Percentiles rank a stretch among this genome's conserved stretches.
Evolutionary conservation across 805 yeast species (phyloP).

Genomic region (Cyberlindnera veronae): DNA sequence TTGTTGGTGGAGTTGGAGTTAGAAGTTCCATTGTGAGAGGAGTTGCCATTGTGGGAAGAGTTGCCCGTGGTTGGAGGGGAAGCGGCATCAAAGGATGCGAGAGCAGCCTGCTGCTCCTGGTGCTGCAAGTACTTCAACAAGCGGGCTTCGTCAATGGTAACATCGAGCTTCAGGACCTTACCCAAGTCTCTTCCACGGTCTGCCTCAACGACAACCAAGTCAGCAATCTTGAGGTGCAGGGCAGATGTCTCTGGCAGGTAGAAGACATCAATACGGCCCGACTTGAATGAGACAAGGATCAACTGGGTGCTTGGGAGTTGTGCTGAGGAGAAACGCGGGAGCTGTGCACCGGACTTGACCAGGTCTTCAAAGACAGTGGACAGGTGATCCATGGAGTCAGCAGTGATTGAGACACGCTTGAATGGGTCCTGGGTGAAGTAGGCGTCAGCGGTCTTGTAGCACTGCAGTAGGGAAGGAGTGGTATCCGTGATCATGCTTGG

Average conservation of each 20-base stretch:
- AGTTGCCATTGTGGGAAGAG: neutral
- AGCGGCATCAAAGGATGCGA: constrained; percentile 25
- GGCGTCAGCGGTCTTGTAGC: constrained; percentile 22
- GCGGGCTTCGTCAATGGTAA: constrained; percentile 63
- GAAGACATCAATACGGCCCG: constrained; percentile 76
- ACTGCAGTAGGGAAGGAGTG: constrained; percentile 13
- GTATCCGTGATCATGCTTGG: constrained; percentile 16
- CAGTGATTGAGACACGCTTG: constrained; percentile 22
- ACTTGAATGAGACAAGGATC: constrained; percentile 70
- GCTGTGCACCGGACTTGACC: constrained; percentile 17
- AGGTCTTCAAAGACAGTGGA: constrained; percentile 11
- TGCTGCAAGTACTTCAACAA: constrained; percentile 72
- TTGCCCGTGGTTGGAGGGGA: constrained; percentile 3
- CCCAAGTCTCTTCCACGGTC: constrained; percentile 82
- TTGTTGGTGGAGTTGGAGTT: constrained; percentile 1
- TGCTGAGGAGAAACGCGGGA: constrained; percentile 23
- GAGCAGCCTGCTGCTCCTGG: constrained; percentile 61
- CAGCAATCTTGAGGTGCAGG: constrained; percentile 47
- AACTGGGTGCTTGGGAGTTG: constrained; percentile 34
- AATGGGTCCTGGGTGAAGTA: constrained; percentile 26
- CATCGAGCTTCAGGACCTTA: constrained; percentile 64
- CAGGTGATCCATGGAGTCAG: constrained; percentile 9
- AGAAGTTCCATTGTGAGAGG: constrained; percentile 1
- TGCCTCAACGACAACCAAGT: constrained; percentile 76
- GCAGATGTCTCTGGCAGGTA: constrained; percentile 42